Evolutionary conservation across 176 grass and related monocot species (phyloP), one percentile per base, ranked within the genome.

Genomic region (Pontederia crassipes): DNA sequence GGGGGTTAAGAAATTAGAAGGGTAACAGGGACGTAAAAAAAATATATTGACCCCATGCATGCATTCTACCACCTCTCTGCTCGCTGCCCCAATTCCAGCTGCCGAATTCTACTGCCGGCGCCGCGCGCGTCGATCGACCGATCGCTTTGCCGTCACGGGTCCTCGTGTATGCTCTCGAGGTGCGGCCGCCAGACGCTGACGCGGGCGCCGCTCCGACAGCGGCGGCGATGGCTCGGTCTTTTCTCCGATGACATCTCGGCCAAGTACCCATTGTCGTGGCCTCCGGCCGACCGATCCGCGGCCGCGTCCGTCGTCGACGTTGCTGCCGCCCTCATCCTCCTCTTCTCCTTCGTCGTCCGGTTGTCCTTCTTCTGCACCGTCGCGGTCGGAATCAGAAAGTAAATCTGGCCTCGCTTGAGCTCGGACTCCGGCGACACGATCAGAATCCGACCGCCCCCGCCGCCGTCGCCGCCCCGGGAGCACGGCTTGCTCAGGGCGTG

Each of bases 371-470:
- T 81, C 62, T 77, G 64, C 62, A 77, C 70, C 2, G 90, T 84
- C 10, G 86, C 48, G 0, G 54, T 74, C 12, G 91, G 91, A 47
- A 95, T 79, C 65, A 95, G 87, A 66, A 95, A 95, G 75, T 95
- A 95, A 47, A 95, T 87, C 67, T 77, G 67, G 12, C 91, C 91
- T 20, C 91, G 86, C 78, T 90, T 79, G 46, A 95, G 80, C 78
- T 95, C 86, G 9, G 83, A 87, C 12, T 84, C 91, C 8, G 77
- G 80, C 0, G 80, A 76, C 15, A 90, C 78, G 77, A 95, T 90
- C 62, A 86, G 58, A 54, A 95, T 90, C 78, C 80, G 70, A 26
- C 78, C 80, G 32, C 82, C 77, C 78, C 80, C 66, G 32, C 78
- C 80, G 32, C 82, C 77, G 28, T 83, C 86, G 62, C 79, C 74